Base-by-base conservation (phyloP, 768 basidiomycete species). In the Neoboletus brunneissimus region DNA sequence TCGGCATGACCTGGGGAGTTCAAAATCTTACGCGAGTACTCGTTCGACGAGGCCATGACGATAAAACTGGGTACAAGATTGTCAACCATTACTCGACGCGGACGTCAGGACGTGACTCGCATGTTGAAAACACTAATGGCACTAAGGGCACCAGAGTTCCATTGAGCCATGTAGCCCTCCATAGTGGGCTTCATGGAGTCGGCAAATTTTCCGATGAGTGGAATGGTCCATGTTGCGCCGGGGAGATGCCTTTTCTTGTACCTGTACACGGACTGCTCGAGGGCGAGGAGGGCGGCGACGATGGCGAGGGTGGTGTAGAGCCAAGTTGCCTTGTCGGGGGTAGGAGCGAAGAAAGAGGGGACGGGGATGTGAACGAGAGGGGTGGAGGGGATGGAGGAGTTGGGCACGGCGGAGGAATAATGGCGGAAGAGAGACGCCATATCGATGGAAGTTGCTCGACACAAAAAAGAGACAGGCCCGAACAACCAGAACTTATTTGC, bases 41-140 rank as follows among this genome's bases (percentile, higher is more conserved):
- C 88, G 65, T 94, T 98, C 4, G 91, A 87, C 9, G 96, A 91
- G 23, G 94, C 94, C 85, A 98, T 95, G 67, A 99, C 97, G 68
- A 99, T 98, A 74, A 98, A 98, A 64, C 97, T 99, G 68, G 34
- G n/a, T 35, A 25, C n/a, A 23, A 22, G 15, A 48, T 38, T 53
- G 41, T 66, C 51, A 66, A 44, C 15, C 18, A 22, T 4, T 18
- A 51, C 35, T 45, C 20, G 37, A n/a, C 16, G 20, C 13, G 6
- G 15, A 40, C 5, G 9, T 22, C 31, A 42, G 15, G 40, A 35
- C 18, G 34, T 3, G 53, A 75, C 88, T 64, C 59, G 92, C 97
- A 99, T 98, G 75, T 99, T 96, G 78, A 99, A 99, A 5, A 99
- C 97, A 69, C 91, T 94, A 55, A 96, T 76, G 11, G 87, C 94